Evolutionary conservation across 192 early-diverging fungal species (phyloP).

Genomic region (Geranomyces variabilis): DNA sequence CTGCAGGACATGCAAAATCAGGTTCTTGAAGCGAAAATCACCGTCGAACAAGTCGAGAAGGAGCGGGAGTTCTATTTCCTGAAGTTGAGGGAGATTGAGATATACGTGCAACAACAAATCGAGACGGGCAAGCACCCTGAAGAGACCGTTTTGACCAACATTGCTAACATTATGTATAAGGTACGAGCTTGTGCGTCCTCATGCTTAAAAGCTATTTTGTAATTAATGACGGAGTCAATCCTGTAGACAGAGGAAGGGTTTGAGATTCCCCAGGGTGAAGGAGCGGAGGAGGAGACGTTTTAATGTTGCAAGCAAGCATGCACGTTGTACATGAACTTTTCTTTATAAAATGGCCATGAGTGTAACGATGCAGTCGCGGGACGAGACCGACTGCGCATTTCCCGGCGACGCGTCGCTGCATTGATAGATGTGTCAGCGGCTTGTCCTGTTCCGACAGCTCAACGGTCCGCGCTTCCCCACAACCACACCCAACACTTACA

Average conservation of each 20-base stretch:
- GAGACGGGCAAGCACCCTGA: constrained; percentile 41
- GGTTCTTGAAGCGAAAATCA: constrained; percentile 77
- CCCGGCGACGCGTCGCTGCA: too few relatives aligned
- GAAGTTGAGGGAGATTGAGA: constrained; percentile 92
- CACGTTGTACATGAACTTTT: not conserved
- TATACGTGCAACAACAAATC: constrained; percentile 81
- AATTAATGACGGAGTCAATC: not conserved
- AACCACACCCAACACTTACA: too few relatives aligned
- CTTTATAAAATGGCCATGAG: not conserved
- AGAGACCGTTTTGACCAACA: constrained; percentile 64
- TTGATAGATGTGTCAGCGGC: too few relatives aligned
- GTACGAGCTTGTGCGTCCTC: constrained; percentile 57
- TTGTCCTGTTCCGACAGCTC: too few relatives aligned
- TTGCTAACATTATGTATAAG: constrained; percentile 90
- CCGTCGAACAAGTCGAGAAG: constrained; percentile 91
- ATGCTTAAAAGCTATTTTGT: not conserved
- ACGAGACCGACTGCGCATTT: too few relatives aligned
- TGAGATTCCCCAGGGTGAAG: constrained; percentile 66
- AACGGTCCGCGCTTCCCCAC: too few relatives aligned
- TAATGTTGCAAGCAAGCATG: constrained; percentile 2
- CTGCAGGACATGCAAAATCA: constrained; percentile 78
- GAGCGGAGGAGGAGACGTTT: constrained; percentile 35
- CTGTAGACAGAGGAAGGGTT: constrained; percentile 74
- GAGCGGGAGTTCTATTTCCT: constrained; percentile 97
- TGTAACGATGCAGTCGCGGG: too few relatives aligned